Base-by-base conservation (phyloP, 345 rosid genomes). In the Viola odorata region DNA sequence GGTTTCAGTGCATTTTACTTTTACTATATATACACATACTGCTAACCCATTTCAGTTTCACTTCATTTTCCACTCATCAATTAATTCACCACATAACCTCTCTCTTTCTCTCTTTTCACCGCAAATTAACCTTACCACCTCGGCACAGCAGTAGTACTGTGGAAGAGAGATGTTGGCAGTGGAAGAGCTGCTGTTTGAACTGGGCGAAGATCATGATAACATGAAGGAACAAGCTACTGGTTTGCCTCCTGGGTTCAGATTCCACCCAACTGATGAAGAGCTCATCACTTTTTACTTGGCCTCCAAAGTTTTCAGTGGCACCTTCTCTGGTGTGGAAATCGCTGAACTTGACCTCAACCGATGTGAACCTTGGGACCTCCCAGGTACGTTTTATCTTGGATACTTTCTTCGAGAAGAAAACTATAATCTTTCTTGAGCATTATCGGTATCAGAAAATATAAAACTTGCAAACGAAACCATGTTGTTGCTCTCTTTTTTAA, bases 341-440 rank as follows among this genome's bases (percentile, higher is more conserved):
- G 81, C 89, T 12, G 99, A 94, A 73, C 81, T 94, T 73, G 97
- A 94, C 67, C 96, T 94, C 48, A 91, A 94, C 62, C 77, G 91
- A 39, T 94, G 96, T 42, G 99, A 94, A 52, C 99, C 97, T 10
- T 94, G 99, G 99, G 97, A 94, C 66, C 96, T 94, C 42, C 99
- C 99, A 4, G 97, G 99, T 91, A 77, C 8, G 0, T 12, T 4
- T 9, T 47, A 3, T 47, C 50, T 4, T 47, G 32, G 1, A 23
- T 23, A 23, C 2, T 23, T 23, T 23, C 32, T 23, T 2, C 32
- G 32, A 23, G 1, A 1, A 23, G 32, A 23, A 23, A 23, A 23
- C 32, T 23, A n/a, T n/a, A 23, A 23, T 23, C 32, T 23, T 23
- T 0, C 32, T 23, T 2, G 32, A 23, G 32, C 32, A 23, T 23